Base-by-base conservation (phyloP, 1,139 yeast genomes). In the Tardiomyces depauwii region DNA sequence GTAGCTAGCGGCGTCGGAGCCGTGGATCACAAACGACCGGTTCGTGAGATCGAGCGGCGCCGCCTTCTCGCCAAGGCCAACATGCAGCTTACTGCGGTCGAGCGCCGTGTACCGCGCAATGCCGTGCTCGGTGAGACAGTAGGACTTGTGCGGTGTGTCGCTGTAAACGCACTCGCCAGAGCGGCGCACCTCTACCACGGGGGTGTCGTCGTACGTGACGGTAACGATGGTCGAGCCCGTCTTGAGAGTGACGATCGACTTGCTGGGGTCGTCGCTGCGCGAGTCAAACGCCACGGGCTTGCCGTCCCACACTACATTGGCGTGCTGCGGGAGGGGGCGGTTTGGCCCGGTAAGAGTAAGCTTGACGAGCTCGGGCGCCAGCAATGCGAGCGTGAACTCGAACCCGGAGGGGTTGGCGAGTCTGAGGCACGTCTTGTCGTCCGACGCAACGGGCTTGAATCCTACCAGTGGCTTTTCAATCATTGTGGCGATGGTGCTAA, bases 51-150 rank as follows among this genome's bases (percentile, higher is more conserved):
- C 45, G 39, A 45, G 13, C 9, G 47, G 47, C 2, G 47, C 47
- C 11, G 40, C 47, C 40, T 25, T 25, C 32, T 45, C 47, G n/a
- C 47, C 47, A 10, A 45, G 41, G 11, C 47, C 47, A 6, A 45
- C 16, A 23, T 45, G 47, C 11, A 45, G 36, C 10, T 11, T 5
- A 3, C 11, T 10, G 36, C 16, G 16, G 16, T 30, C 36, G 16
- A 30, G 16, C 10, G 10, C 10, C 16, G 36, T 30, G 36, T 30
- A 30, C 5, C 36, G n/a, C 10, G 36, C 36, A 11, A 30, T 30
- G 36, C 36, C 36, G 16, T 30, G 36, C 16, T 30, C 36, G 16
- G 5, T 10, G 36, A 30, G 36, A 10, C 36, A 30, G 36, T 30
- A 30, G 10, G 36, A 30, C 36, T 30, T 30, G 36, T 30, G 36